phyloP scores from a whole-genome alignment of 1,139 yeast species.

The Saccharomyces hybrid region DNA sequence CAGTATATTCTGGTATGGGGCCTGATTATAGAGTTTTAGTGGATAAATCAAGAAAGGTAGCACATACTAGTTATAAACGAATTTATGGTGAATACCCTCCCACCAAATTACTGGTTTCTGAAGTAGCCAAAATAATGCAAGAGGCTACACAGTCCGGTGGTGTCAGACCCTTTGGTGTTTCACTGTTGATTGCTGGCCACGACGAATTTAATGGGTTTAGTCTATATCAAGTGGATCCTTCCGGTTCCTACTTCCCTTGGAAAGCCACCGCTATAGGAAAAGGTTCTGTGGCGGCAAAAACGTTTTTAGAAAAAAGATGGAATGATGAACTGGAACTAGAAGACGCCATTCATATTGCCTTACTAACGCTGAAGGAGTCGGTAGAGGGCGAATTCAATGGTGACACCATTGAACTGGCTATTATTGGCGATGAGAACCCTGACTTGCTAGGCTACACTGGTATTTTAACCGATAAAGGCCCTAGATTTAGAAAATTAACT shows the following conservation, averaged over 20 bases:
- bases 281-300: constrained; percentile 89
- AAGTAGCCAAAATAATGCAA: constrained; percentile 93
- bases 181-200: constrained; percentile 87
- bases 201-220: constrained; percentile 79
- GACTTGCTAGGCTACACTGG: constrained; percentile 80
- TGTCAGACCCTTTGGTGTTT: constrained; percentile 53
- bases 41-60: constrained; percentile 86
- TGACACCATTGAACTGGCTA: constrained; percentile 87
- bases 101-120: constrained; percentile 87
- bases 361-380: constrained; percentile 88
- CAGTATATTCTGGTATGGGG: constrained; percentile 98
- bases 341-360: constrained; percentile 96
- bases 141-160: constrained; percentile 98
- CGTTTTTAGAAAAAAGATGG: constrained; percentile 97
- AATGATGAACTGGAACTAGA: constrained; percentile 92
- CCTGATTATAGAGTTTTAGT: constrained; percentile 95
- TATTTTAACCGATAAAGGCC: constrained; percentile 67
- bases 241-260: constrained; percentile 99
- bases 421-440: constrained; percentile 79
- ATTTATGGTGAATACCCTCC: constrained; percentile 96
- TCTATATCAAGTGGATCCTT: constrained; percentile 94
- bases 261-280: constrained; percentile 98
- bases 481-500: constrained; percentile 76
- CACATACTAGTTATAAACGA: constrained; percentile 89
- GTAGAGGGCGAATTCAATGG: constrained; percentile 98